Evolutionary conservation across 2,329 filamentous ascomycete genomes (phyloP).

Genomic region (Alternaria hordeiaustralica): DNA sequence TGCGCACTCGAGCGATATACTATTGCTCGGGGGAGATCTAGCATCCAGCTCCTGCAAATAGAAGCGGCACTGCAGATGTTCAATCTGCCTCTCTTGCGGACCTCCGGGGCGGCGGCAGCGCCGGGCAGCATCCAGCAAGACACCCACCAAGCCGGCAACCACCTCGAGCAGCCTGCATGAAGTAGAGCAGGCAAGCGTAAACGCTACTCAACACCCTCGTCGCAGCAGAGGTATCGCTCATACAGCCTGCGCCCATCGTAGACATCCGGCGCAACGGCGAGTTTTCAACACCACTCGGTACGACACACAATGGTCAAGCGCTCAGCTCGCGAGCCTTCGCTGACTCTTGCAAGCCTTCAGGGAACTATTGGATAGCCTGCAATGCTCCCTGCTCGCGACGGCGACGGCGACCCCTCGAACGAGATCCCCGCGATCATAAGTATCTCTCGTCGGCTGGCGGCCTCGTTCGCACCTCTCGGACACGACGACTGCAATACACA

Average conservation of each 20-base stretch:
- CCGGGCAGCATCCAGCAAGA: not conserved
- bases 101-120: not conserved
- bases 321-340: not conserved
- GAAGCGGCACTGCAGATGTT: not conserved
- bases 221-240: not conserved
- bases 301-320: not conserved
- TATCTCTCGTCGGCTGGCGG: not conserved
- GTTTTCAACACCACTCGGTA: not conserved
- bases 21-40: not conserved
- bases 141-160: not conserved
- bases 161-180: not conserved
- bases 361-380: not conserved
- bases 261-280: not conserved
- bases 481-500: not conserved
- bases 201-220: not conserved
- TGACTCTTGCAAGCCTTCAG: not conserved
- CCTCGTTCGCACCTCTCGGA: not conserved
- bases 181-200: not conserved
- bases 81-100: not conserved
- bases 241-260: not conserved
- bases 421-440: not conserved
- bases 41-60: not conserved
- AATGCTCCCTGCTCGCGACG: not conserved
- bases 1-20: not conserved
- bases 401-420: not conserved